Percentiles rank a stretch among this genome's conserved stretches.
These are phyloP conservation scores for Oryza meridionalis DNA, from an alignment of 176 grass and related monocot genomes.

Conservation along the genomic window DNA sequence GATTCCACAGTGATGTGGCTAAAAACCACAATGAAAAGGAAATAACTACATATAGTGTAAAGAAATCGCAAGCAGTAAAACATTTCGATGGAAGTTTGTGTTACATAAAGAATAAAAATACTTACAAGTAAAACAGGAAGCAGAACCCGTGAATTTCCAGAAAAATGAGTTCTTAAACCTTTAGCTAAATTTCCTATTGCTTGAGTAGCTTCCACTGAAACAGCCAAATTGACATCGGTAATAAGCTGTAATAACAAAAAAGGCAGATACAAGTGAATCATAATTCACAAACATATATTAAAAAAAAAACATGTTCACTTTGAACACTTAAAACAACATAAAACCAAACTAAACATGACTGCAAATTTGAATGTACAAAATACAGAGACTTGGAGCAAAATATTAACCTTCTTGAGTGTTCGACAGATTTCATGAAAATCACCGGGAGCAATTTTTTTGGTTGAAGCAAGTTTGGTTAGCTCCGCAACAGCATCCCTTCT, in stretches of 20 bases:
- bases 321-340: not conserved
- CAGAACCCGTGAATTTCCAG: conserved; percentile 83
- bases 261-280: conserved; percentile 22
- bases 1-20: not conserved
- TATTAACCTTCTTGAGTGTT: conserved; percentile 88
- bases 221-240: conserved; percentile 95
- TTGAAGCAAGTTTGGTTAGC: conserved; percentile 92
- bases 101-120: conserved; percentile 23
- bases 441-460: conserved; percentile 89
- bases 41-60: not conserved
- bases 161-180: conserved; percentile 91
- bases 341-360: not conserved
- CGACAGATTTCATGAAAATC: conserved; percentile 97
- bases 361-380: not conserved
- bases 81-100: not conserved
- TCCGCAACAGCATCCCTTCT: conserved; percentile 97
- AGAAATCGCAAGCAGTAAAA: conserved; percentile 27
- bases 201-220: conserved; percentile 91
- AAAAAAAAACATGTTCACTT: not conserved
- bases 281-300: conserved; percentile 4
- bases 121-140: conserved; percentile 95
- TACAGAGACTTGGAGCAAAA: conserved; percentile 18
- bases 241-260: conserved; percentile 65
- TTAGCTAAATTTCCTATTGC: conserved; percentile 92
- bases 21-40: not conserved